Conservation (phyloP, 257 asterid genomes). For the Solanum okadae region DNA sequence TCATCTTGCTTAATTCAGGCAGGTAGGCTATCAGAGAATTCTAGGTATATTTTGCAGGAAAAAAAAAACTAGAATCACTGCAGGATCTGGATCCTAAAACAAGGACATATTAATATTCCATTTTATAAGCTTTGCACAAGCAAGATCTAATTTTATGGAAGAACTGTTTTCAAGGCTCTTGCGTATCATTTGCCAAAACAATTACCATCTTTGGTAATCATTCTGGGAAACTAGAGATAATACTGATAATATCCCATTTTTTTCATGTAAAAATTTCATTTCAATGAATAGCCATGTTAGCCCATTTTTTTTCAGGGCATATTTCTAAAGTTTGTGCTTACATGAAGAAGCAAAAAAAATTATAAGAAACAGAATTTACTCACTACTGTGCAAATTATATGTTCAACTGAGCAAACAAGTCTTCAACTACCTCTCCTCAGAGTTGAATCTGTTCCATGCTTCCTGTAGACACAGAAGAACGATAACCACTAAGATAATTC, state of each 20-base stretch:
- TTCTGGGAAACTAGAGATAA: not conserved
- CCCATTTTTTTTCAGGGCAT: not conserved
- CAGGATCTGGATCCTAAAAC: not conserved
- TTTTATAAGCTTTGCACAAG: not conserved
- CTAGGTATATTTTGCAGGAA: not conserved
- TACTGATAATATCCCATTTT: not conserved
- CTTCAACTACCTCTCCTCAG: slow-evolving; percentile 66
- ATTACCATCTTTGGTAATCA: not conserved
- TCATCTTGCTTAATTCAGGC: not conserved
- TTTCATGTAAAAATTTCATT: not conserved
- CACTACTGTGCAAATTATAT: not conserved
- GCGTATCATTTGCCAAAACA: not conserved
- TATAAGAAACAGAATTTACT: not conserved
- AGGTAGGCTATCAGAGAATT: not conserved
- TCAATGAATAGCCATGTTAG: not conserved
- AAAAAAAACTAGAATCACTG: not conserved
- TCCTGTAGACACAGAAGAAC: slow-evolving; percentile 37
- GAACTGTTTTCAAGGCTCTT: not conserved
- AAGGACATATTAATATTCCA: not conserved
- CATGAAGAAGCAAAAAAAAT: not conserved
- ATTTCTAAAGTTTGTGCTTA: not conserved
- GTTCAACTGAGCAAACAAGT: not conserved
- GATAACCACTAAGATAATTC: not conserved
- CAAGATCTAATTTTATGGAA: not conserved
- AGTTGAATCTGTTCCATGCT: slow-evolving; percentile 92